These are phyloP conservation scores for Puccinia sorghi DNA, from an alignment of 1,284 basidiomycete species.

Conservation along the genomic window DNA sequence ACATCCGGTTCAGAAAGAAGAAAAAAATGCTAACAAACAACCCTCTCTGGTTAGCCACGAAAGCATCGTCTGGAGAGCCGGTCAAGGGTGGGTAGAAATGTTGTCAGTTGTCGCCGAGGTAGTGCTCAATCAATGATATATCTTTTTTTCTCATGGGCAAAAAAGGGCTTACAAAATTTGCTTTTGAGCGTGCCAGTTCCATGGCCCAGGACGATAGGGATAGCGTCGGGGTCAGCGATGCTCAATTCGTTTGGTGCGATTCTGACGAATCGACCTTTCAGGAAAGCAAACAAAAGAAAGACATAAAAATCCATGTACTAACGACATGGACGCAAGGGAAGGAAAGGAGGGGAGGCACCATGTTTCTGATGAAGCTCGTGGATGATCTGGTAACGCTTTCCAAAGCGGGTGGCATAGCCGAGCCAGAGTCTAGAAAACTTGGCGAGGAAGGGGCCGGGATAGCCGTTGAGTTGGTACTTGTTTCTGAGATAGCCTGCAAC, in stretches of 20 bases:
- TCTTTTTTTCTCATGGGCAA: conserved; percentile 60
- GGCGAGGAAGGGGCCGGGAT: conserved; percentile 73
- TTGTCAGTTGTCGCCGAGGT: too few species aligned
- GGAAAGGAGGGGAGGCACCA: conserved; percentile 62
- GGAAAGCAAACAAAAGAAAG: neutral
- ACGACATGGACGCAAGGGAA: neutral
- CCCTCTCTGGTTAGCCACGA: conserved; percentile 68
- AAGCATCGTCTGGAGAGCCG: conserved; percentile 66
- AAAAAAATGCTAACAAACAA: conserved; percentile 53
- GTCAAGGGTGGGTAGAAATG: too few species aligned
- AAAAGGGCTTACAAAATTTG: conserved; percentile 62
- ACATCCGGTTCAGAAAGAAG: neutral
- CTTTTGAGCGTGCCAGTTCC: conserved; percentile 57
- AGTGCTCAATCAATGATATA: too few species aligned
- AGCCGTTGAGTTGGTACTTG: conserved; percentile 12
- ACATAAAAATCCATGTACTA: neutral
- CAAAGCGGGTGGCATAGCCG: conserved; percentile 66
- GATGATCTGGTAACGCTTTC: conserved; percentile 74
- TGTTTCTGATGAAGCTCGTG: conserved; percentile 75
- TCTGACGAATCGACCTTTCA: conserved; percentile 73
- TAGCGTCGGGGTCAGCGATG: conserved; percentile 74
- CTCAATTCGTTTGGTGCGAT: conserved; percentile 84
- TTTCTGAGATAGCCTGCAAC: neutral
- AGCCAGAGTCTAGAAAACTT: conserved; percentile 78
- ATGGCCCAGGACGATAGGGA: conserved; percentile 60